phyloP scores from a whole-genome alignment of 2,329 filamentous ascomycete genomes.

The Ceratocystis albifundus region DNA sequence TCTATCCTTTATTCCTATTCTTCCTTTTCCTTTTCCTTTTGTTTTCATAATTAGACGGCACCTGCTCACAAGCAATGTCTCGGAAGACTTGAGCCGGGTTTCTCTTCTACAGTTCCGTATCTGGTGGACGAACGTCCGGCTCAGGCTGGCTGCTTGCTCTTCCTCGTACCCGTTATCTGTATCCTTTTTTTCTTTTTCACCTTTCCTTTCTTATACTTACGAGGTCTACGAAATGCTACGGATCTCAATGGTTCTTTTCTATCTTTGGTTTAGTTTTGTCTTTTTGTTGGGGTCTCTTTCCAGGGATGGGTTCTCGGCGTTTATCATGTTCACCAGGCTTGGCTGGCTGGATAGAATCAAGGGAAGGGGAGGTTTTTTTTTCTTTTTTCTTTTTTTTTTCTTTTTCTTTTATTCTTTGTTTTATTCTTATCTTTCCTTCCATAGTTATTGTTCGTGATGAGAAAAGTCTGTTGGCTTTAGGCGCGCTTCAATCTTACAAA shows the following conservation, averaged over 20 bases:
- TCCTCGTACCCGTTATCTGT: slow-evolving; percentile 27
- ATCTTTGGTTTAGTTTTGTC: background rate
- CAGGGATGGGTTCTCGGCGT: background rate
- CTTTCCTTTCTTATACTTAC: slow-evolving; percentile 23
- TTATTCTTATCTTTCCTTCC: background rate
- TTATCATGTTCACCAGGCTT: slow-evolving; percentile 16
- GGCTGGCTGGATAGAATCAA: slow-evolving; percentile 8
- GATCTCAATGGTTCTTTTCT: slow-evolving; percentile 12
- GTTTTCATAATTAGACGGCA: slow-evolving; percentile 14
- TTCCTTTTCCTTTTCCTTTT: background rate
- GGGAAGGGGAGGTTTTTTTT: background rate
- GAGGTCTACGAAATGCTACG: slow-evolving; percentile 15
- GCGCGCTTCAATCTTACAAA: background rate
- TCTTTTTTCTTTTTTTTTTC: background rate
- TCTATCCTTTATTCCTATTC: background rate
- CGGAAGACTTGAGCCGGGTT: slow-evolving; percentile 2
- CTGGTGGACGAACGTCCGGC: slow-evolving; percentile 17
- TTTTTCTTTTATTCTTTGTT: background rate
- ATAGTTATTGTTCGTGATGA: background rate
- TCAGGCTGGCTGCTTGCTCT: slow-evolving; percentile 25
- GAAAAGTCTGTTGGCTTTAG: slow-evolving; percentile 11
- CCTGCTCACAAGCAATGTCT: slow-evolving; percentile 7
- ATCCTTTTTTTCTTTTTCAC: slow-evolving; percentile 26
- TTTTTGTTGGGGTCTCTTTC: slow-evolving; percentile 27
- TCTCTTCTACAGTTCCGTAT: background rate